A percentile compares a stretch with the other conserved stretches of the same genome.
Conservation (phyloP, 495 filamentous ascomycete genomes). For the Halenospora varia region DNA sequence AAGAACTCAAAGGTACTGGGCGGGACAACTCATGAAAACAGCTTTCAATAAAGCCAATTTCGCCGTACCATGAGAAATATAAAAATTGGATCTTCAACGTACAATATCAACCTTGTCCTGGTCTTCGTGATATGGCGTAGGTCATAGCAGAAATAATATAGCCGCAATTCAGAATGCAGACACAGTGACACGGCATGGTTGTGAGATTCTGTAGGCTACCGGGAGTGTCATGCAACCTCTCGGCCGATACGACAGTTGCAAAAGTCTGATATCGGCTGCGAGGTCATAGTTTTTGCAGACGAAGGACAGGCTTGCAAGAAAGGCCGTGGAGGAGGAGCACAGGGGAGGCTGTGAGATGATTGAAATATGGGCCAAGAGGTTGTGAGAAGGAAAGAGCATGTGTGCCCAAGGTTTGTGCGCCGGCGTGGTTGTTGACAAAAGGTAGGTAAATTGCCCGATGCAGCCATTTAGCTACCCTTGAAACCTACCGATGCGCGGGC, state of each 20-base stretch:
- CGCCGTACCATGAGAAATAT: not conserved
- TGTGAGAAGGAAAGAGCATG: too few species aligned
- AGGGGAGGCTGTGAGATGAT: not conserved
- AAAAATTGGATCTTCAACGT: not conserved
- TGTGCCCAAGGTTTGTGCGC: not conserved
- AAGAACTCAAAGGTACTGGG: not conserved
- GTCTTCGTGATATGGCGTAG: not conserved
- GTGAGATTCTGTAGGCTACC: constrained; percentile 8
- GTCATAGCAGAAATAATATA: constrained; percentile 9
- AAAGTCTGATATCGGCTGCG: not conserved
- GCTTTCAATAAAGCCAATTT: not conserved
- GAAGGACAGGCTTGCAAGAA: not conserved
- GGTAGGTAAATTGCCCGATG: not conserved
- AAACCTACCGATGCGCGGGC: not conserved
- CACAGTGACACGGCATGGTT: constrained; percentile 9
- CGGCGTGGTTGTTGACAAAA: not conserved
- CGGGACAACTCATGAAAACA: not conserved
- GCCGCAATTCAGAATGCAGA: not conserved
- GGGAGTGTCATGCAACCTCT: constrained; percentile 1
- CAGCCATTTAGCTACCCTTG: not conserved
- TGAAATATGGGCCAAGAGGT: not conserved
- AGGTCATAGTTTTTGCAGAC: not conserved
- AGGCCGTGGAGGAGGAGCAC: not conserved
- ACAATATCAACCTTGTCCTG: not conserved
- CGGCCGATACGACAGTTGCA: not conserved